Evolutionary conservation across 768 basidiomycete species (phyloP).

Genomic region (Dentipellis fragilis): DNA sequence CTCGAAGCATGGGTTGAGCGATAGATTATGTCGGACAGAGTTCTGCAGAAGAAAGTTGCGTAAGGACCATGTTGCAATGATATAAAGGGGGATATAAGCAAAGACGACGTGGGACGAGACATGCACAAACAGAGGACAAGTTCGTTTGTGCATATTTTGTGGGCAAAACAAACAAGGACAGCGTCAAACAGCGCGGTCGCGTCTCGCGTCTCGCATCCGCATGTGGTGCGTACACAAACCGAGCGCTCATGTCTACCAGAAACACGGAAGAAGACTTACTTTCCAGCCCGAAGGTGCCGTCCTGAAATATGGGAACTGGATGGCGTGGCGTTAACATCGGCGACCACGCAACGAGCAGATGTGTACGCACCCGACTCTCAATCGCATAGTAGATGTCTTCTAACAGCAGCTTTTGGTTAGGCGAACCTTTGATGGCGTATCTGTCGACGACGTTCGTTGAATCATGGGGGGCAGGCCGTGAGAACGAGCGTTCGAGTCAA

Average conservation of each 20-base stretch:
- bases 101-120: constrained; percentile 12
- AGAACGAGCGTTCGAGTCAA: neutral
- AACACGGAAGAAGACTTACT: constrained; percentile 34
- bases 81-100: constrained; percentile 3
- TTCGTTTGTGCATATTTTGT: constrained; percentile 23
- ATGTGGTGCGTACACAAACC: no score
- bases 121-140: neutral
- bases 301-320: constrained; percentile 82
- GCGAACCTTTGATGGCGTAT: constrained; percentile 87
- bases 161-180: constrained; percentile 41
- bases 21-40: constrained; percentile 85
- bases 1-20: constrained; percentile 84
- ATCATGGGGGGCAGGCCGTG: constrained; percentile 4
- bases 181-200: constrained; percentile 49
- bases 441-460: constrained; percentile 27
- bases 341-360: neutral
- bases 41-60: constrained; percentile 38
- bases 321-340: constrained; percentile 13
- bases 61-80: no score
- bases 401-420: constrained; percentile 73
- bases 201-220: constrained; percentile 13
- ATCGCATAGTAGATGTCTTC: constrained; percentile 92
- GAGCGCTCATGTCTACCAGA: constrained; percentile 1
- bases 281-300: constrained; percentile 88
- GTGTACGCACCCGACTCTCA: constrained; percentile 63